phyloP scores from a whole-genome alignment of 768 basidiomycete species.

The Sistotremastrum suecicum region DNA sequence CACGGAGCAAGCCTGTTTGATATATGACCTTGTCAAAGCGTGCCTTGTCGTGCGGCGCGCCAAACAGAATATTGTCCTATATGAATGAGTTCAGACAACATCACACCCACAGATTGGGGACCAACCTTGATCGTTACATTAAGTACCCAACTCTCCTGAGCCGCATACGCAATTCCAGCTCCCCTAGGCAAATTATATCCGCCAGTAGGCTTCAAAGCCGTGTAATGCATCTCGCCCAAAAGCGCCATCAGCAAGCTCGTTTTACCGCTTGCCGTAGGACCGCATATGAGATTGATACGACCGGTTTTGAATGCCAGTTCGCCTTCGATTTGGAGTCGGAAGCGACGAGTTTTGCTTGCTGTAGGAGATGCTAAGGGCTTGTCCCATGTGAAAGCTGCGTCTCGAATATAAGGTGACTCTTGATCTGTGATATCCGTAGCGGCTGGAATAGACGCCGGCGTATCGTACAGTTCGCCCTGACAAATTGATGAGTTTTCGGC shows the following conservation, averaged over 20 bases:
- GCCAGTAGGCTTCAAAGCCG: slow-evolving; percentile 18
- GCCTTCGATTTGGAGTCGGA: slow-evolving; percentile 23
- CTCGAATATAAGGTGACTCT: no score
- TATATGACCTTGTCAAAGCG: slow-evolving; percentile 26
- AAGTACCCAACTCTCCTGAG: slow-evolving; percentile 36
- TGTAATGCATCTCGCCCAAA: slow-evolving; percentile 18
- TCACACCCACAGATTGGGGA: slow-evolving; percentile 22
- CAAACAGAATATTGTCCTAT: slow-evolving; percentile 38
- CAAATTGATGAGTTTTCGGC: no score
- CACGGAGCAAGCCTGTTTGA: slow-evolving; percentile 21
- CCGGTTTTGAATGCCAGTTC: slow-evolving; percentile 4
- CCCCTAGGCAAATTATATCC: slow-evolving; percentile 28
- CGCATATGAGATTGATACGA: slow-evolving; percentile 4
- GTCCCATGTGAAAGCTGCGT: neutral
- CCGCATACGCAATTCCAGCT: slow-evolving; percentile 32
- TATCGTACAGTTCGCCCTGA: no score
- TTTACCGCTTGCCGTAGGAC: slow-evolving; percentile 5
- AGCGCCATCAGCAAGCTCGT: slow-evolving; percentile 1
- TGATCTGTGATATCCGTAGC: no score
- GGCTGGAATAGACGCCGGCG: no score
- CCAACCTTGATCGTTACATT: slow-evolving; percentile 32
- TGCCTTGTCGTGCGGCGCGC: slow-evolving; percentile 27
- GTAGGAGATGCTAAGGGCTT: slow-evolving; percentile 11
- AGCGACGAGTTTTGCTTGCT: slow-evolving; percentile 27
- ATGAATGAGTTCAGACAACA: slow-evolving; percentile 14